Base-by-base conservation (phyloP, 1,284 basidiomycete species). In the Pterulicium gracile region DNA sequence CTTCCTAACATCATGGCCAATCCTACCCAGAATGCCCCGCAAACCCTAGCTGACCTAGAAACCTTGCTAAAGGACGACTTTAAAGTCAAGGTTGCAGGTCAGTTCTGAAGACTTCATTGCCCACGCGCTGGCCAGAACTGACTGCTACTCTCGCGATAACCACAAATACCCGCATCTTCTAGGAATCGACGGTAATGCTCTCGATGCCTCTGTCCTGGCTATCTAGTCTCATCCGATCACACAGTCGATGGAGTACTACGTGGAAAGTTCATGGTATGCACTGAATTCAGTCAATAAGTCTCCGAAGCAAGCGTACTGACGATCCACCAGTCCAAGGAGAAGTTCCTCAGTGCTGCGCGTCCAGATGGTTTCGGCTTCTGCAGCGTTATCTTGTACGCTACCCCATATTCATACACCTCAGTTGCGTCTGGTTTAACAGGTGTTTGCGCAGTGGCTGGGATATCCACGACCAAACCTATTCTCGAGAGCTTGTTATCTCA, bases 51-150 rank as follows among this genome's bases (percentile, higher is more conserved):
- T 32, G 78, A 88, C 21, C 68, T 94, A 47, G 62, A 73, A 51
- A 44, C 59, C 10, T 59, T 81, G 18, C 68, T 94, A 46, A 54
- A 59, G 46, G 18, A 75, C 56, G 88, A 92, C 63, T 78, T 67
- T 61, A 95, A 94, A 64, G 81, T 97, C 59, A 96, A 96, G 66
- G 87, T 97, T 22, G 93, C 90, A 43, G 91, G 92, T 86, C 48
- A 48, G 76, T 64, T 20, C 19, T 44, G 24, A 35, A 41, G 44
- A 27, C 3, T 27, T 24, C 27, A 44, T 42, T 17, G 39, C 22
- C 22, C 44, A 7, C n/a, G 40, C 20, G 10, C 20, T 24, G 24
- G 32, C 18, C n/a, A 21, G 23, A 19, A 34, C 27, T 10, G 27
- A 34, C 27, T n/a, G n/a, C n/a, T n/a, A n/a, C n/a, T n/a, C n/a